phyloP scores from a whole-genome alignment of 2,329 filamentous ascomycete species.

The Blastomyces parvus region DNA sequence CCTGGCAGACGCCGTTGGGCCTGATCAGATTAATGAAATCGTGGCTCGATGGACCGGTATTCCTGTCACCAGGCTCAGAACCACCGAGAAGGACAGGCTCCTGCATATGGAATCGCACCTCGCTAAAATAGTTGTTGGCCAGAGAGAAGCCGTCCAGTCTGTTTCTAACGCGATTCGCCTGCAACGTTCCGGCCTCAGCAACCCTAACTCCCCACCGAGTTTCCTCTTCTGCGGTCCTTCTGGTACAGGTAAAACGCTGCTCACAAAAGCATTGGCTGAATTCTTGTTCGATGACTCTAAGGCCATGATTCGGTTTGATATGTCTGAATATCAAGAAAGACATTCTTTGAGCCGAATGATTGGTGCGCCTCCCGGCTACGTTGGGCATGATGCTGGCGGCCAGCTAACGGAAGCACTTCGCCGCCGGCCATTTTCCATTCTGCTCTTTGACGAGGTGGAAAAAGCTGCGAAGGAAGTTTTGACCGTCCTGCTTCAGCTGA shows the following conservation, averaged over 20 bases:
- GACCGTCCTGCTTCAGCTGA: conserved; percentile 95
- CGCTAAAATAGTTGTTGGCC: conserved; percentile 75
- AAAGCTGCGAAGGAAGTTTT: conserved; percentile 97
- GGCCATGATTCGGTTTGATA: conserved; percentile 97
- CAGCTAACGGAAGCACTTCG: conserved; percentile 92
- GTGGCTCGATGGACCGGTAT: conserved; percentile 98
- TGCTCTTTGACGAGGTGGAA: conserved; percentile 96
- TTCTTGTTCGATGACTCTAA: conserved; percentile 97
- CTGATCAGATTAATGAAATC: conserved; percentile 98
- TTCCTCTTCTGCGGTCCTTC: conserved; percentile 99
- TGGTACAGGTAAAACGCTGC: conserved; percentile 92
- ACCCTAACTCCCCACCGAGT: conserved; percentile 92
- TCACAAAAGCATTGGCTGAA: conserved; percentile 93
- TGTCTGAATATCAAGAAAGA: conserved; percentile 98
- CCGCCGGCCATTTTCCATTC: conserved; percentile 90
- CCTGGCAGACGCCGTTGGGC: conserved; percentile 86
- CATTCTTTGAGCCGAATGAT: conserved; percentile 96
- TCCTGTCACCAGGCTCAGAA: conserved; percentile 85
- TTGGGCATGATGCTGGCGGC: conserved; percentile 90
- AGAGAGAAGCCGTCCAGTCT: conserved; percentile 83
- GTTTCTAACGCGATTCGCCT: conserved; percentile 95
- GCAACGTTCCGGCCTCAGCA: conserved; percentile 85
- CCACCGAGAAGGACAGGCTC: conserved; percentile 96
- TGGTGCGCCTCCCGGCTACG: conserved; percentile 90
- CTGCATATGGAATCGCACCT: conserved; percentile 90